Evolutionary conservation across 2,329 filamentous ascomycete species (phyloP), one percentile per base, ranked within the genome.

Genomic region (Fusarium sp.): DNA sequence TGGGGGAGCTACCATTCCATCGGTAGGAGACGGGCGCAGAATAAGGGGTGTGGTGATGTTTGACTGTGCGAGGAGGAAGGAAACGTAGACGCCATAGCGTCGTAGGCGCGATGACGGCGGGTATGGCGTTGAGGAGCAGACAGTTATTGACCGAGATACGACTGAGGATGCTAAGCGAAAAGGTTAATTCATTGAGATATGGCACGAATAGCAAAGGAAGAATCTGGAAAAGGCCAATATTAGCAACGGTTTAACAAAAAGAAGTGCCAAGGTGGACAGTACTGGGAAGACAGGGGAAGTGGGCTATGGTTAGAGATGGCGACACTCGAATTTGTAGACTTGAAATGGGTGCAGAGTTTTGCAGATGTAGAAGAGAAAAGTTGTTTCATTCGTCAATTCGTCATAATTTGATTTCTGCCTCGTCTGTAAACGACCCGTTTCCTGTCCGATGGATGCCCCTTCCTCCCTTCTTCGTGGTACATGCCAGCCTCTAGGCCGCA

Each of bases 41-140:
- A 33, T 13, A 68, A 70, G 50, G 54, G 58, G 66, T 42, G 69
- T 46, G 36, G 42, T 29, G 46, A 27, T 20, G 50, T 44, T 23
- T 55, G 8, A 42, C 44, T 61, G 33, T 34, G 33, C 49, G 31
- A 60, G 20, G 20, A 46, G 40, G 50, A 68, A 44, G 36, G 42
- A 58, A 70, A 71, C 44, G 61, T 44, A 59, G 61, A 71, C 68
- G 61, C 68, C 68, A 60, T 60, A 36, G 67, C 49, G 57, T 57
- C 16, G 33, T 42, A 20, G 57, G 54, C 55, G 53, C 13, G 38
- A 44, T 59, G 53, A 59, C 36, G 50, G 54, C 61, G 68, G 68
- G 64, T 60, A 71, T 60, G 68, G 68, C 61, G 68, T 51, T 50
- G 53, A 20, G 34, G 34, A 38, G 63, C 42, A 40, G 36, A n/a